Base-by-base conservation (phyloP, 1,284 basidiomycete genomes). In the Sporisorium graminicola region DNA sequence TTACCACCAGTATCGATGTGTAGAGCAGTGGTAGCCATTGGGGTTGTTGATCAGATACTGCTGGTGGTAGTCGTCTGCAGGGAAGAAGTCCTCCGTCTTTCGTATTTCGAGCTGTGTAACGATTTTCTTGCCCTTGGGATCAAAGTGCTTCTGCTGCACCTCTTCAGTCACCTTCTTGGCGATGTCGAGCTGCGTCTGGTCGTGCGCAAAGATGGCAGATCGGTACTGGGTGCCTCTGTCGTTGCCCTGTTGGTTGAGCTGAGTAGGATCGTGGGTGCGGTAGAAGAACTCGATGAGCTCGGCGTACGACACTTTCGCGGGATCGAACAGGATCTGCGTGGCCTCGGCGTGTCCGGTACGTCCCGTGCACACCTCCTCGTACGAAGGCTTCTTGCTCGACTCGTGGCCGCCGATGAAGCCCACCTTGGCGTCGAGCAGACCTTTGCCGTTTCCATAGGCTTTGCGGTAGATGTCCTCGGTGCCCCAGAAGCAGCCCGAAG, bases 251-350 rank as follows among this genome's bases (percentile, higher is more conserved):
- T 74, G 71, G 64, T 86, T 82, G 49, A 82, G 60, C 62, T 84
- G 93, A 26, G 94, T 97, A 2, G 96, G 94, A 82, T 98, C 95
- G 85, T 99, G 96, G 0, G 93, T 95, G 51, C 95, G 90, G 70
- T 86, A 83, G 70, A 80, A 80, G 65, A 82, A 82, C 67, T 86
- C 91, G 50, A 95, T 92, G 51, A 97, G 90, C 84, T 95, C 91
- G 22, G 88, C 92, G 78, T 95, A 97, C 26, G 88, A 88, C 18
- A 96, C 91, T 42, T 92, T 87, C 35, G 87, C 44, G 0, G 92
- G 93, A 86, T 95, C 93, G 81, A 94, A 99, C 81, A 92, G 91
- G 74, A 98, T 90, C 83, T 90, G 90, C 63, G 94, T 87, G 1
- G 94, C 92, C 87, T 99, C 96, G 4, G 96, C 96, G 85, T 98